These are phyloP conservation scores for Cystoderma amianthinum DNA, from an alignment of 768 basidiomycete species.

Conservation along the genomic window DNA sequence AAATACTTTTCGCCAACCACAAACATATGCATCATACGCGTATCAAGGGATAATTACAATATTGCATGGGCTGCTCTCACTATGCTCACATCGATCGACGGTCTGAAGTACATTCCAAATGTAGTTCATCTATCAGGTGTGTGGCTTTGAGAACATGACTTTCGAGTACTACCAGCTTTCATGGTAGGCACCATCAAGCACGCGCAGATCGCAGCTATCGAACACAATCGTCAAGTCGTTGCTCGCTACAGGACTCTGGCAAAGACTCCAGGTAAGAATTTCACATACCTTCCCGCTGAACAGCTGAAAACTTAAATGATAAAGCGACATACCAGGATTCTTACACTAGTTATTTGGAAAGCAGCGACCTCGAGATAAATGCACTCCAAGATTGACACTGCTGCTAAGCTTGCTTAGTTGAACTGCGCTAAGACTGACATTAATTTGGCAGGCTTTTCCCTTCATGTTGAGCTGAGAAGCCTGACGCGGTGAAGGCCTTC, in stretches of 20 bases:
- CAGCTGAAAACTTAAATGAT: background rate
- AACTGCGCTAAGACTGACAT: too few relatives aligned
- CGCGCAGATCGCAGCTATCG: slow-evolving; percentile 68
- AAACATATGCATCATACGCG: slow-evolving; percentile 79
- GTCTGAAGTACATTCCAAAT: slow-evolving; percentile 56
- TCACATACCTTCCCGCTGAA: background rate
- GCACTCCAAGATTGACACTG: slow-evolving; percentile 62
- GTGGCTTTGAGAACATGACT: slow-evolving; percentile 15
- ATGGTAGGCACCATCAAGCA: slow-evolving; percentile 79
- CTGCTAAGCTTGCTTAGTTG: too few relatives aligned
- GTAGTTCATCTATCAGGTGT: slow-evolving; percentile 78
- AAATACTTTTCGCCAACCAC: slow-evolving; percentile 87
- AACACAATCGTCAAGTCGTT: slow-evolving; percentile 65
- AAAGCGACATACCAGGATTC: slow-evolving; percentile 55
- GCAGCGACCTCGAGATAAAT: slow-evolving; percentile 55
- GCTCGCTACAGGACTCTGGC: slow-evolving; percentile 56
- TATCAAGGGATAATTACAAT: slow-evolving; percentile 73
- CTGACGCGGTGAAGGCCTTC: too few relatives aligned
- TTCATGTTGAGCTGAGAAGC: too few relatives aligned
- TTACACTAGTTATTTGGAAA: slow-evolving; percentile 50
- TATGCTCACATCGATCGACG: slow-evolving; percentile 57
- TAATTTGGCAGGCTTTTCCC: too few relatives aligned
- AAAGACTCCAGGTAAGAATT: slow-evolving; percentile 40
- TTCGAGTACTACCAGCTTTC: background rate
- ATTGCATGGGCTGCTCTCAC: slow-evolving; percentile 79